Conservation (phyloP, 257 asterid genomes). For the Solanum pennellii region DNA sequence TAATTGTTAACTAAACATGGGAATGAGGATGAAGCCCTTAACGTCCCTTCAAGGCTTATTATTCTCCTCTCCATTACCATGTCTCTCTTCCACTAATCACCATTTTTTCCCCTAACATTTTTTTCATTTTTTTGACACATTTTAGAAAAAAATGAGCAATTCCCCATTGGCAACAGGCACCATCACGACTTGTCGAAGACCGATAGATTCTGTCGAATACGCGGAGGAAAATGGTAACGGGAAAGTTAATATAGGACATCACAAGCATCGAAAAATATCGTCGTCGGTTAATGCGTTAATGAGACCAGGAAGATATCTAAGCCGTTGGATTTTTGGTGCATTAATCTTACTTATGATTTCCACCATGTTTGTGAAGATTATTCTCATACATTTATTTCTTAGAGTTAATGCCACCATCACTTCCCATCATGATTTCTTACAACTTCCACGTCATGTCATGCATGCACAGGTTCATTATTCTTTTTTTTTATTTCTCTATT, state of each 20-base stretch:
- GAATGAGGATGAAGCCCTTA: background rate
- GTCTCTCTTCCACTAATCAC: background rate
- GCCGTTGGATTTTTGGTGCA: slow-evolving; percentile 10
- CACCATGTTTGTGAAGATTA: slow-evolving; percentile 17
- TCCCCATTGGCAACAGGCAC: background rate
- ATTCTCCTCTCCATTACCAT: background rate
- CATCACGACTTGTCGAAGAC: slow-evolving; percentile 11
- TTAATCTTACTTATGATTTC: slow-evolving; percentile 9
- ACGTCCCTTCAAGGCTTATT: background rate
- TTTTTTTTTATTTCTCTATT: background rate
- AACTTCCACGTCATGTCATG: background rate
- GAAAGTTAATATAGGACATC: background rate
- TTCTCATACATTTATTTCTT: slow-evolving; percentile 14
- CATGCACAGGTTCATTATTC: background rate
- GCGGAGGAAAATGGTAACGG: slow-evolving; percentile 7
- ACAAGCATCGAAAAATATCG: background rate
- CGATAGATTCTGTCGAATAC: background rate
- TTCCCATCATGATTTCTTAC: slow-evolving; percentile 5
- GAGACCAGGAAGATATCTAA: slow-evolving; percentile 13
- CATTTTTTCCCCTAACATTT: background rate
- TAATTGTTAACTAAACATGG: background rate
- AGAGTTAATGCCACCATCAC: background rate
- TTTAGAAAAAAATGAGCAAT: background rate
- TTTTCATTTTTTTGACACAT: too few species aligned
- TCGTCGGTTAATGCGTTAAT: background rate